Percentiles rank a stretch among this genome's conserved stretches.
These are phyloP conservation scores for Stagonosporopsis vannaccii DNA, from an alignment of 2,329 filamentous ascomycete genomes.

Conservation along the genomic window DNA sequence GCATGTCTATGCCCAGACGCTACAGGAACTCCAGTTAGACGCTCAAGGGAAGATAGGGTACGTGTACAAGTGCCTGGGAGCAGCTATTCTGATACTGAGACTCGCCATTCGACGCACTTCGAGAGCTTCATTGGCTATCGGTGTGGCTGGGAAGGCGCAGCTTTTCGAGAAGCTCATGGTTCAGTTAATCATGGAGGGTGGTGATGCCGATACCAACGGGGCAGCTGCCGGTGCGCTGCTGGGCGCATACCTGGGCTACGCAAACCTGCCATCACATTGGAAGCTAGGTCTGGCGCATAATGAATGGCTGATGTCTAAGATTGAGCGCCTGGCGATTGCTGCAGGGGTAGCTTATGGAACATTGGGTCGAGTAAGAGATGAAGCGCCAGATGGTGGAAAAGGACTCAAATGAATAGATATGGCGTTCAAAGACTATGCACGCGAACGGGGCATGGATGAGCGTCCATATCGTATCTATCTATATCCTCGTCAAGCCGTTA, in stretches of 20 bases:
- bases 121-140: background rate
- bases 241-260: constrained; percentile 58
- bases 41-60: constrained; percentile 59
- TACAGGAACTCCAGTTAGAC: constrained; percentile 56
- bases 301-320: constrained; percentile 57
- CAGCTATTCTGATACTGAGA: constrained; percentile 56
- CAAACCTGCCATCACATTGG: constrained; percentile 58
- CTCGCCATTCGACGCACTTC: constrained; percentile 50
- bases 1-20: constrained; percentile 49
- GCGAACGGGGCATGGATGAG: too few relatives aligned
- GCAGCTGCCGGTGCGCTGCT: constrained; percentile 61
- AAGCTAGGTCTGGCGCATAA: constrained; percentile 56
- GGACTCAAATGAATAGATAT: background rate
- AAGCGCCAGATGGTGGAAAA: constrained; percentile 54
- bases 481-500: background rate
- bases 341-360: constrained; percentile 48
- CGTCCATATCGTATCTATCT: background rate
- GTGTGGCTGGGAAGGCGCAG: background rate
- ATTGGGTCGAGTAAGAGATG: constrained; percentile 45
- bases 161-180: constrained; percentile 59
- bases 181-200: constrained; percentile 60
- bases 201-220: constrained; percentile 64
- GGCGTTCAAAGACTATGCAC: too few relatives aligned
- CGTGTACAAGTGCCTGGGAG: constrained; percentile 62
- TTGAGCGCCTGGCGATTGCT: constrained; percentile 51